A percentile compares a stretch with the other conserved stretches of the same genome.
Conservation (phyloP, 2,329 filamentous ascomycete genomes). For the Venturia carpophila region DNA sequence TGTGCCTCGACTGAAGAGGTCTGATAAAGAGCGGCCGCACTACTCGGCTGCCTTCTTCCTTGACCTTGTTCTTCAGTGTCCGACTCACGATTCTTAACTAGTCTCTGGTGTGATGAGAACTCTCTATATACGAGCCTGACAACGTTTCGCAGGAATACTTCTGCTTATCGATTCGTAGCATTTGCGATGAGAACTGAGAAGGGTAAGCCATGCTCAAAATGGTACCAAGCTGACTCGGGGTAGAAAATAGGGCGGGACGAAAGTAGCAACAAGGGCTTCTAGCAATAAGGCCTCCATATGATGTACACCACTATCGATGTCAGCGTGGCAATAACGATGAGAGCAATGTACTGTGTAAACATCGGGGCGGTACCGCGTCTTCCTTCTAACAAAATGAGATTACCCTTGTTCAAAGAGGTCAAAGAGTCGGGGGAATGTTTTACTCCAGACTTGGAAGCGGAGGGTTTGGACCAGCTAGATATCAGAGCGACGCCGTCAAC, state of each 20-base stretch:
- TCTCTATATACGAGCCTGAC: no score
- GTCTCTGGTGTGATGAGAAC: no score
- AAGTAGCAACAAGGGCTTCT: background rate
- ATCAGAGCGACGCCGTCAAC: background rate
- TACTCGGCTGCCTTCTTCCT: no score
- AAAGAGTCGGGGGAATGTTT: background rate
- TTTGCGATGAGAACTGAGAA: no score
- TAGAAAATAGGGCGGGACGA: no score
- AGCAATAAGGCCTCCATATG: background rate
- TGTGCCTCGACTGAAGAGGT: no score
- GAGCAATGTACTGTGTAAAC: background rate
- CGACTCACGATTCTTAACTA: background rate
- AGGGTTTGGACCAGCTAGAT: background rate
- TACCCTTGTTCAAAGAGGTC: background rate
- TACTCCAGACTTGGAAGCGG: background rate
- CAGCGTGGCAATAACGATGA: background rate
- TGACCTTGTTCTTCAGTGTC: background rate
- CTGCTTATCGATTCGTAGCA: no score
- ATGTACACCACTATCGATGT: background rate
- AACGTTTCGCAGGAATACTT: no score
- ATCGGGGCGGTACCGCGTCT: constrained; percentile 4
- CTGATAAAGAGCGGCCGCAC: no score
- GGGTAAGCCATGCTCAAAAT: no score
- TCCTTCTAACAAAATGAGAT: background rate
- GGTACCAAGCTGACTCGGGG: no score